A percentile compares a stretch with the other conserved stretches of the same genome.
phyloP scores from a whole-genome alignment of 2,329 filamentous ascomycete genomes.

The Cercospora zeina region DNA sequence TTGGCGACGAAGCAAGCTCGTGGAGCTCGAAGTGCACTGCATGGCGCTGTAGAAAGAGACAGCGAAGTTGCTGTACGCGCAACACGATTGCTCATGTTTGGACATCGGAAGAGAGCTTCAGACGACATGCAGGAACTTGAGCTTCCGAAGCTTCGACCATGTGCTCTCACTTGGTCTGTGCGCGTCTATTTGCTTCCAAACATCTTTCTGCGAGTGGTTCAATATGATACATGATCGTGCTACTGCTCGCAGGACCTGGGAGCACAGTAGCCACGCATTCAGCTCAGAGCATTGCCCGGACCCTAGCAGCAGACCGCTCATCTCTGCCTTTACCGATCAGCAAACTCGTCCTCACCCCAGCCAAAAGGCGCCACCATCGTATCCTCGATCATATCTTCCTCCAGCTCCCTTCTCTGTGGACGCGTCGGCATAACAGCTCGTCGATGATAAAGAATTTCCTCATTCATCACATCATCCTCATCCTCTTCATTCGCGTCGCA shows the following conservation, averaged over 20 bases:
- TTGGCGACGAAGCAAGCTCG: slow-evolving; percentile 36
- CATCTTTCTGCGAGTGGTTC: neutral
- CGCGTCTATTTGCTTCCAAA: neutral
- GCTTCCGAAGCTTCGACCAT: neutral
- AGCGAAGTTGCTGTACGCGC: slow-evolving; percentile 10
- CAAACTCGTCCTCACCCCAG: slow-evolving; percentile 8
- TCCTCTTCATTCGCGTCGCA: slow-evolving; percentile 15
- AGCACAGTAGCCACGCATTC: neutral
- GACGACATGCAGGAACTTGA: slow-evolving; percentile 1
- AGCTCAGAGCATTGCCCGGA: neutral
- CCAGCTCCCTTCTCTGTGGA: slow-evolving; percentile 3
- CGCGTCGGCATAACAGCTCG: neutral
- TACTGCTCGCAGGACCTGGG: neutral
- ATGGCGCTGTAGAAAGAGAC: neutral
- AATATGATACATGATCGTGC: neutral
- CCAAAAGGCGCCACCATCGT: slow-evolving; percentile 16
- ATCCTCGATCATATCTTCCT: slow-evolving; percentile 24
- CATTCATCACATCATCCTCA: slow-evolving; percentile 9
- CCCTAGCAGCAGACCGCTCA: neutral
- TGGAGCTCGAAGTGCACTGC: slow-evolving; percentile 18
- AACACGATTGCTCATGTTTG: slow-evolving; percentile 14
- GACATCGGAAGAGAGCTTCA: neutral
- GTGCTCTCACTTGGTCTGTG: slow-evolving; percentile 7
- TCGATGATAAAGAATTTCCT: neutral
- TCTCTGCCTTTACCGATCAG: slow-evolving; percentile 1